These are phyloP conservation scores for Canariomyces notabilis DNA, from an alignment of 2,329 filamentous ascomycete genomes.

Conservation along the genomic window DNA sequence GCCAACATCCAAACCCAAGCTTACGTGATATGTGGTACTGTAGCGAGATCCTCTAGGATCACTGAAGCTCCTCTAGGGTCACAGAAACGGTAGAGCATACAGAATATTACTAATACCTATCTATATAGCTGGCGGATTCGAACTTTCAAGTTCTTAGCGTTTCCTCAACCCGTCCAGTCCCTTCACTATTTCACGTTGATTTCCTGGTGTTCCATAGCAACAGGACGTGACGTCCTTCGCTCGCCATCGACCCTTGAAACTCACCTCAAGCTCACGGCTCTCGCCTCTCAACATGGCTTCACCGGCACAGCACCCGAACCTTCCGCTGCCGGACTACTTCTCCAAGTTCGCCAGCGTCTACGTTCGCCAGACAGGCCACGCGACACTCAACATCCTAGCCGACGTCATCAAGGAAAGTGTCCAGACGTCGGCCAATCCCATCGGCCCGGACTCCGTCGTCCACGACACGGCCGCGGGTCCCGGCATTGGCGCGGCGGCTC, in stretches of 20 bases:
- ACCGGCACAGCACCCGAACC: neutral
- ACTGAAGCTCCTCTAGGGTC: no score
- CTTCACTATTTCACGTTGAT: no score
- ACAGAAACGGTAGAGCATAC: no score
- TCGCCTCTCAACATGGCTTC: neutral
- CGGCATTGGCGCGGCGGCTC: conserved; percentile 27
- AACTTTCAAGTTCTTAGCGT: no score
- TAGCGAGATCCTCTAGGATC: no score
- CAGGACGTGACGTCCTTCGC: no score
- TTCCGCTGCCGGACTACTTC: conserved; percentile 23
- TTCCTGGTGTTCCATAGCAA: no score
- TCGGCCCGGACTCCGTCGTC: conserved; percentile 25
- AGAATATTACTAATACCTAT: no score
- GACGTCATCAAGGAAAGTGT: conserved; percentile 9
- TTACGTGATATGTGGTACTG: no score
- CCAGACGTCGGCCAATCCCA: conserved; percentile 4
- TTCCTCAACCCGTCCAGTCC: no score
- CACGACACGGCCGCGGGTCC: conserved; percentile 33
- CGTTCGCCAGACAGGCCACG: conserved; percentile 27
- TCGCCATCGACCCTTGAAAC: neutral
- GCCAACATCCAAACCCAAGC: no score
- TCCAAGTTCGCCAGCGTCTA: conserved; percentile 27
- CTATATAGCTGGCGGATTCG: no score
- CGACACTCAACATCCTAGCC: conserved; percentile 25
- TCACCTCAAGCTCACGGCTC: neutral